Percentiles rank a stretch among this genome's conserved stretches.
phyloP scores from a whole-genome alignment of 208 protist species.

The Wallacemonas rigidus region DNA sequence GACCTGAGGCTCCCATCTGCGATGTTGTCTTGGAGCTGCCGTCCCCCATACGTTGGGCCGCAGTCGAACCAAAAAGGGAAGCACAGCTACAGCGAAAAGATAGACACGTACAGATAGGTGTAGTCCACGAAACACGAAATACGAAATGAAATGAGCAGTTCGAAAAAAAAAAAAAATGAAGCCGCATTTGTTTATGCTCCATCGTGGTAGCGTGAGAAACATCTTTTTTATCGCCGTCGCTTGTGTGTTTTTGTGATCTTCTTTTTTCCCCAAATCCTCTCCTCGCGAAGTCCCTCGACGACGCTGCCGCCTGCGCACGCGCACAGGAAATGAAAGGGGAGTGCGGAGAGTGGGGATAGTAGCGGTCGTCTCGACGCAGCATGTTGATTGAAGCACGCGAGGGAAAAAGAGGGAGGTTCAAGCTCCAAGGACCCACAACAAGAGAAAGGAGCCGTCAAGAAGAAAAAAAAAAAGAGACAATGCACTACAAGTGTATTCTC shows the following conservation, averaged over 20 bases:
- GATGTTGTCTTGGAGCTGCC: not conserved
- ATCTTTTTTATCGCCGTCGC: slow-evolving; percentile 25
- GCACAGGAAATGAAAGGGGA: slow-evolving; percentile 13
- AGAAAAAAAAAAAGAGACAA: slow-evolving; percentile 13
- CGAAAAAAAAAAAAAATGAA: not conserved
- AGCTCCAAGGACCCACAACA: not conserved
- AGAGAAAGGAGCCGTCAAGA: not conserved
- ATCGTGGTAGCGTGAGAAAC: slow-evolving; percentile 16
- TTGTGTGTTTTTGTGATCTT: slow-evolving; percentile 30
- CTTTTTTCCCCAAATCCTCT: slow-evolving; percentile 10
- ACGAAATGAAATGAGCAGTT: not conserved
- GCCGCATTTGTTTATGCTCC: not conserved
- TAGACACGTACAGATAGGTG: not conserved
- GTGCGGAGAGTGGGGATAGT: slow-evolving; percentile 9
- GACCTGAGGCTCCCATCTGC: not conserved
- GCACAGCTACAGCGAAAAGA: slow-evolving; percentile 13
- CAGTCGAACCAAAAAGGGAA: no score
- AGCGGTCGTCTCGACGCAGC: not conserved
- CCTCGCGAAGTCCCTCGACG: no score
- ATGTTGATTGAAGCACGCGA: not conserved
- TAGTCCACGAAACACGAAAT: not conserved
- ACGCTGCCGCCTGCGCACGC: no score
- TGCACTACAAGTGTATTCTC: slow-evolving; percentile 2
- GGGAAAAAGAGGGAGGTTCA: slow-evolving; percentile 3
- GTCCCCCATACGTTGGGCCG: not conserved